These are phyloP conservation scores for Xenoacremonium recifei DNA, from an alignment of 2,329 filamentous ascomycete genomes.

Conservation along the genomic window DNA sequence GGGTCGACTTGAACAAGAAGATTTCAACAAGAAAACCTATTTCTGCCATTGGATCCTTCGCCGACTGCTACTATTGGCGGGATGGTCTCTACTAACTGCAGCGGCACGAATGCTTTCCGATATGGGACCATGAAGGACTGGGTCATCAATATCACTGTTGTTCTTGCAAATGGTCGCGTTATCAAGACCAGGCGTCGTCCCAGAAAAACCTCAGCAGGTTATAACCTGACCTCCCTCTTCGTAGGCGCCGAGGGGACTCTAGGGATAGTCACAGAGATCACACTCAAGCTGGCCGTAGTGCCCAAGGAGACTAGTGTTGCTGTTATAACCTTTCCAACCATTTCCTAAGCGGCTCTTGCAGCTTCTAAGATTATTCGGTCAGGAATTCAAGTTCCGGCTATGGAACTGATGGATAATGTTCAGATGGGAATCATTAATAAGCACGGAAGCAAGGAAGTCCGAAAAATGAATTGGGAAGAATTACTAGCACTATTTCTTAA, in stretches of 20 bases:
- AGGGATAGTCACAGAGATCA: conserved; percentile 77
- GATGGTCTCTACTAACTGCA: conserved; percentile 64
- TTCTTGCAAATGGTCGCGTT: conserved; percentile 76
- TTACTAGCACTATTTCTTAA: not conserved
- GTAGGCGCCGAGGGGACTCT: conserved; percentile 81
- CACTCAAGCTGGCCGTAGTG: conserved; percentile 70
- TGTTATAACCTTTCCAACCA: conserved; percentile 45
- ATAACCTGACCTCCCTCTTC: conserved; percentile 75
- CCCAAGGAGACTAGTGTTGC: conserved; percentile 70
- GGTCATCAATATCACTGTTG: conserved; percentile 78
- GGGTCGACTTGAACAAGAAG: conserved; percentile 74
- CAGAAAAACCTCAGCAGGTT: conserved; percentile 75
- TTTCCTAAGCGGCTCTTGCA: conserved; percentile 67
- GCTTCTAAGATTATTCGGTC: conserved; percentile 69
- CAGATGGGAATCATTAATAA: conserved; percentile 63
- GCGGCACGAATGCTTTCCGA: conserved; percentile 77
- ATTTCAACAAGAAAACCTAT: conserved; percentile 61
- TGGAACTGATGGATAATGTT: conserved; percentile 78
- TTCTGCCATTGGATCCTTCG: conserved; percentile 77
- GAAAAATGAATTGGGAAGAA: not conserved
- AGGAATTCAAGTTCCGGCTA: conserved; percentile 72
- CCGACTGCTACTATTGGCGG: conserved; percentile 83
- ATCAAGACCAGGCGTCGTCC: conserved; percentile 77
- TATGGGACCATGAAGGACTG: conserved; percentile 89
- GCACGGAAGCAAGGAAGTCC: conserved; percentile 46